These are phyloP conservation scores for Martensiomyces pterosporus DNA, from an alignment of 192 early-diverging fungal species.

Conservation along the genomic window DNA sequence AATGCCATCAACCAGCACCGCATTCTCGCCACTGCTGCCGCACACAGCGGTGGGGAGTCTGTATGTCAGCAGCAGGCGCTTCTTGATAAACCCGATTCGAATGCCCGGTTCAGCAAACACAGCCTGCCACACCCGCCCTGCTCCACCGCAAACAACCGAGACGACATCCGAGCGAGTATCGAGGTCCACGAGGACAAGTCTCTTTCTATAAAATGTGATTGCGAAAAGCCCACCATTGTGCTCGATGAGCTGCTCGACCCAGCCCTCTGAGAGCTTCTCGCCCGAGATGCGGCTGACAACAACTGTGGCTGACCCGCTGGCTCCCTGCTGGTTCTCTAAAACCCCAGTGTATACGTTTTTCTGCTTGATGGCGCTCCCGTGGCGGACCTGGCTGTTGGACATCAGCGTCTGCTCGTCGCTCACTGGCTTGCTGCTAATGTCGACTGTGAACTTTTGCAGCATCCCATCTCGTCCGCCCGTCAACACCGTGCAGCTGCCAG, in stretches of 20 bases:
- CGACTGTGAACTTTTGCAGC: constrained; percentile 1
- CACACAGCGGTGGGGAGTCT: not conserved
- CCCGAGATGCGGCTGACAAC: not conserved
- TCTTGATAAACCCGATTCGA: constrained; percentile 48
- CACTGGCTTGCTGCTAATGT: too few relatives aligned
- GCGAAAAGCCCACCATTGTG: constrained; percentile 55
- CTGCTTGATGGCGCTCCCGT: not conserved
- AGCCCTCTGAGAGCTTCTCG: constrained; percentile 70
- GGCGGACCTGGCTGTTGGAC: not conserved
- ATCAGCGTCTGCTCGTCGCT: too few relatives aligned
- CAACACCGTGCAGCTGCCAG: not conserved
- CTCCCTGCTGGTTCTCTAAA: not conserved
- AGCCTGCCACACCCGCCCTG: constrained; percentile 69
- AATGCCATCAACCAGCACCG: constrained; percentile 5
- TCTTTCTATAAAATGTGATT: constrained; percentile 69
- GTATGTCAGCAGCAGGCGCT: constrained; percentile 51
- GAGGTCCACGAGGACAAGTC: constrained; percentile 65
- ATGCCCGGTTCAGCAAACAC: constrained; percentile 44
- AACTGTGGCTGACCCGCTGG: constrained; percentile 32
- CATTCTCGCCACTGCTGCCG: not conserved
- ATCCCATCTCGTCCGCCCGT: constrained; percentile 34
- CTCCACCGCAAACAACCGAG: constrained; percentile 71
- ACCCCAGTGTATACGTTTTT: not conserved
- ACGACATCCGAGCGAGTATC: constrained; percentile 61
- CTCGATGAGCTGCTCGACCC: constrained; percentile 61